A percentile compares a stretch with the other conserved stretches of the same genome.
phyloP scores from a whole-genome alignment of 495 filamentous ascomycete genomes.

The Elaphomyces granulatus region DNA sequence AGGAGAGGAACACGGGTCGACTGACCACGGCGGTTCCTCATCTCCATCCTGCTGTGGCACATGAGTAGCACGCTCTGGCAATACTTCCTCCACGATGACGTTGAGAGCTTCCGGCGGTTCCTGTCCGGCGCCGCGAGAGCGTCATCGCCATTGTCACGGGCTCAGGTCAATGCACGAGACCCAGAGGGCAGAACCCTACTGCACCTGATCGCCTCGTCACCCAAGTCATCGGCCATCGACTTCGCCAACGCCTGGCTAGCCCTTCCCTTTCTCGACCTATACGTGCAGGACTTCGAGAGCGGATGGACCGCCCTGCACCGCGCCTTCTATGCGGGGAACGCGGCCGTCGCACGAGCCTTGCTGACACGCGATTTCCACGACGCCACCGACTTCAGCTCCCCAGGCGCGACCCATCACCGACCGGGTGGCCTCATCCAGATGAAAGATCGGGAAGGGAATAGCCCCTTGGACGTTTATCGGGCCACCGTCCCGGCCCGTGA shows the following conservation, averaged over 20 bases:
- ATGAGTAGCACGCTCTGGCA: conserved; percentile 97
- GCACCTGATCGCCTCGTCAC: conserved; percentile 68
- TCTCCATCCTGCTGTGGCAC: conserved; percentile 37
- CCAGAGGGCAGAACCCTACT: conserved; percentile 65
- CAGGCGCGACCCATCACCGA: conserved; percentile 32
- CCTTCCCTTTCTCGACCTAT: conserved; percentile 72
- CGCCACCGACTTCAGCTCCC: conserved; percentile 36
- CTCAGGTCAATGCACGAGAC: conserved; percentile 75
- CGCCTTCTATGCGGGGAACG: conserved; percentile 85
- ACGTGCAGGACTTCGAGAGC: conserved; percentile 74
- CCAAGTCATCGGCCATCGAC: conserved; percentile 44
- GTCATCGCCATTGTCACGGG: conserved; percentile 37
- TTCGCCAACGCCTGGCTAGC: conserved; percentile 70
- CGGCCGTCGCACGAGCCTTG: conserved; percentile 66
- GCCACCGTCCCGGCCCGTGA: conserved; percentile 56
- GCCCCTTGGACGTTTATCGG: conserved; percentile 83
- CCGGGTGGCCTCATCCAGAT: conserved; percentile 68
- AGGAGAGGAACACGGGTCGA: no score
- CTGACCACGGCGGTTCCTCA: no score
- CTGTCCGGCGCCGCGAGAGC: conserved; percentile 55
- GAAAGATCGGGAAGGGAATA: conserved; percentile 89
- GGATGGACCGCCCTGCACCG: conserved; percentile 94
- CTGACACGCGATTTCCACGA: conserved; percentile 61
- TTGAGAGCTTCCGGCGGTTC: conserved; percentile 74
- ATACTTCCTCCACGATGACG: conserved; percentile 89